A percentile compares a stretch with the other conserved stretches of the same genome.
These are phyloP conservation scores for Polytrichum commune DNA, from an alignment of 225 moss, liverwort and hornwort genomes.

Conservation along the genomic window DNA sequence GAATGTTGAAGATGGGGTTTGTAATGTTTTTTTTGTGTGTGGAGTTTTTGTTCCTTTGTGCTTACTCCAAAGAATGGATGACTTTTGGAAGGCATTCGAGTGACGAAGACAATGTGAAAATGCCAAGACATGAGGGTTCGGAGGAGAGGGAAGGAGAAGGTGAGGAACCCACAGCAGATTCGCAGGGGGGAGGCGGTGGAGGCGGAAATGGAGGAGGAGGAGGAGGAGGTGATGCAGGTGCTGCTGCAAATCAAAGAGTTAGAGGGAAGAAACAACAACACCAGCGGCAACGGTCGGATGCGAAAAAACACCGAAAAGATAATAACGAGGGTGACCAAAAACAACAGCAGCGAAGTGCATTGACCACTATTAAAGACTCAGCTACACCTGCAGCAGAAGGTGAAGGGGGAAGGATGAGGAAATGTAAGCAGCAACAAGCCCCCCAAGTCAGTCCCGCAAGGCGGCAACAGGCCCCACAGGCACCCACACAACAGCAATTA, in stretches of 20 bases:
- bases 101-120: slow-evolving; percentile 76
- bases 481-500: slow-evolving; percentile 34
- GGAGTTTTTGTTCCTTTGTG: not conserved
- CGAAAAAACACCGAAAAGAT: slow-evolving; percentile 67
- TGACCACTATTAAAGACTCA: slow-evolving; percentile 38
- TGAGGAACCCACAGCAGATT: slow-evolving; percentile 54
- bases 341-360: slow-evolving; percentile 15
- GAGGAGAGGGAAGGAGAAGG: slow-evolving; percentile 77
- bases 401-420: slow-evolving; percentile 69
- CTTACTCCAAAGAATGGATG: slow-evolving; percentile 2
- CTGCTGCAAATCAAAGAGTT: slow-evolving; percentile 41
- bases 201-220: slow-evolving; percentile 3
- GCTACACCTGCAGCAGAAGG: slow-evolving; percentile 35
- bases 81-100: slow-evolving; percentile 51
- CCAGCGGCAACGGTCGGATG: slow-evolving; percentile 72
- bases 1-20: not conserved
- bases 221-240: slow-evolving; percentile 36
- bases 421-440: slow-evolving; percentile 65
- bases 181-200: slow-evolving; percentile 11
- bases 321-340: slow-evolving; percentile 55
- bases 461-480: slow-evolving; percentile 33
- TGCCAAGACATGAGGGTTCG: slow-evolving; percentile 53
- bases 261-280: slow-evolving; percentile 72
- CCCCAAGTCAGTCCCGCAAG: slow-evolving; percentile 38
- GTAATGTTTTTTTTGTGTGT: not conserved